Evolutionary conservation across 1,139 yeast species (phyloP), one percentile per base, ranked within the genome.

Genomic region (Groenewaldozyma auringiensis): DNA sequence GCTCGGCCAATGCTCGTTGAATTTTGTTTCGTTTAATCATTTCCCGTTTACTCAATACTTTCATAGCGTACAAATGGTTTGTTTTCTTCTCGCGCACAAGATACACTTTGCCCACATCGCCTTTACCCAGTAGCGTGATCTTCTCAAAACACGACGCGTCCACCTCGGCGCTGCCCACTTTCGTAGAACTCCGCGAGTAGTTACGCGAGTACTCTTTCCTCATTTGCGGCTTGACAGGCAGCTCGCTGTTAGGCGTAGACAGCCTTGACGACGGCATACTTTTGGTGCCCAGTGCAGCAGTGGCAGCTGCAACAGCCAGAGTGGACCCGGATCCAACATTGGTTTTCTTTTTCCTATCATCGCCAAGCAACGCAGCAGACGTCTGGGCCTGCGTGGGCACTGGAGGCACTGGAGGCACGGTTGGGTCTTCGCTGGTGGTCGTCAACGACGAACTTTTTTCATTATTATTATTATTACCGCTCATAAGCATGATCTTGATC

Each of bases 41-140:
- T 63, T 92, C 98, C 57, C 81, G 79, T 62, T 94, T 94, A 61
- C 79, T 81, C 48, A 92, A 71, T 2, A 92, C 88, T 61, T 94
- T 94, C 89, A 94, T 83, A 9, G 98, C 99, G 62, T 82, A 92
- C 25, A 89, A 66, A 55, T 80, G 79, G 55, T 81, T 78, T 2
- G 89, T 72, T 40, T 72, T 69, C 62, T 83, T 86, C 58, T 94
- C 96, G 47, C 85, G 76, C 3, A 92, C 98, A 39, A 94, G 68
- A 57, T 83, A 94, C 18, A 94, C 99, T 62, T 88, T 88, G 3
- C 99, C 99, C 37, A 94, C 98, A 59, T 94, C 99, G 44, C 99
- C 99, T 61, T 87, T 87, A 3, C 99, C 99, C 46, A 94, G 69
- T 27, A 92, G 67, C 53, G 87, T 78, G 48, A 94, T 78, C 62